phyloP scores from a whole-genome alignment of 805 yeast genomes.

The Candida oleophila region DNA sequence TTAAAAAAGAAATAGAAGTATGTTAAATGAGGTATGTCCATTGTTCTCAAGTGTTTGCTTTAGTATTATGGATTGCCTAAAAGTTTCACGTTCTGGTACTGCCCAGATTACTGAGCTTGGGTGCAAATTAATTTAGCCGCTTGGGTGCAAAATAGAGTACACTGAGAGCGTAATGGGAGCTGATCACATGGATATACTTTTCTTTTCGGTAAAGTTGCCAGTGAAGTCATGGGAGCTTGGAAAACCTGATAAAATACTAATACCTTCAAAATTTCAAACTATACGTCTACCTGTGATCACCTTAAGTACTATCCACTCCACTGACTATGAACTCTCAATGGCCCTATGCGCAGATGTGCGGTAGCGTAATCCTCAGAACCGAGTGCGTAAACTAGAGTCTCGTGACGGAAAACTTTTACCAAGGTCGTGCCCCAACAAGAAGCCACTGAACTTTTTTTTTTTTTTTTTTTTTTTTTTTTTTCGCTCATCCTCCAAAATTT shows the following conservation, averaged over 20 bases:
- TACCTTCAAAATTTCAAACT: too few species aligned
- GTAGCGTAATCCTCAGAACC: background rate
- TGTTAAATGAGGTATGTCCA: background rate
- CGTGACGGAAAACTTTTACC: background rate
- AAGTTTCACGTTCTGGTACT: background rate
- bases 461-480: constrained; percentile 1
- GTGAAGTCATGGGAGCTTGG: too few species aligned
- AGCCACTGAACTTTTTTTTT: background rate
- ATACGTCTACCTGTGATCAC: too few species aligned
- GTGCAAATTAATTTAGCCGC: background rate
- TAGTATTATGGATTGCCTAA: background rate
- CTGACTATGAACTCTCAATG: background rate
- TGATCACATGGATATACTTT: too few species aligned
- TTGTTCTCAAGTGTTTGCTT: background rate
- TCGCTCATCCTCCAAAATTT: background rate
- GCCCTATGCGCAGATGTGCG: background rate
- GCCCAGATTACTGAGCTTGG: background rate
- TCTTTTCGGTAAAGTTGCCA: too few species aligned
- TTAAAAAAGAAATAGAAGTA: too few species aligned
- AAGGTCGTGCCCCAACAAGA: background rate
- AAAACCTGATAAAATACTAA: too few species aligned
- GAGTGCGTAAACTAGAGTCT: background rate
- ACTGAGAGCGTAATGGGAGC: background rate
- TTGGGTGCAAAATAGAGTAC: background rate
- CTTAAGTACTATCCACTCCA: too few species aligned